Percentiles rank a stretch among this genome's conserved stretches.
phyloP scores from a whole-genome alignment of 106 monocot species.

The Dioscorea zingiberensis region DNA sequence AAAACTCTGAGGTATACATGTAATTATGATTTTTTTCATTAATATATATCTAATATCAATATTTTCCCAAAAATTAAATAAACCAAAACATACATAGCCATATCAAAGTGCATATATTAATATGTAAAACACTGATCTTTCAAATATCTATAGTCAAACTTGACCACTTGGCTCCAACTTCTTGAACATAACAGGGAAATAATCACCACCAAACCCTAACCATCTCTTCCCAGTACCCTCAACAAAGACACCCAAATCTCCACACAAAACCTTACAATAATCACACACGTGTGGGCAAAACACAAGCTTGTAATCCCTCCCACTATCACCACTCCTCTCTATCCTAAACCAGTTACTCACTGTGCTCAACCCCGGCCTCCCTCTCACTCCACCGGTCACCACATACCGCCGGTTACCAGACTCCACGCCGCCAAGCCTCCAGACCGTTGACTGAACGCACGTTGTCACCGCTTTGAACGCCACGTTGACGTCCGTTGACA shows the following conservation, averaged over 20 bases:
- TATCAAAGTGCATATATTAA: too few relatives aligned
- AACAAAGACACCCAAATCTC: constrained; percentile 25
- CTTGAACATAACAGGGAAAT: constrained; percentile 30
- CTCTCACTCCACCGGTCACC: constrained; percentile 18
- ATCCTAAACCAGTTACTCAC: constrained; percentile 40
- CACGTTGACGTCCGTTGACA: constrained; percentile 24
- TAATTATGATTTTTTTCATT: too few relatives aligned
- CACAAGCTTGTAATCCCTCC: constrained; percentile 34
- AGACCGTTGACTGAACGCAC: constrained; percentile 28
- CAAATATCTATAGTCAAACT: too few relatives aligned
- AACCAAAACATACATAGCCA: too few relatives aligned
- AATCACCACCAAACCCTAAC: constrained; percentile 12
- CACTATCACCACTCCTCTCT: constrained; percentile 7
- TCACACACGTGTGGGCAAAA: constrained; percentile 39
- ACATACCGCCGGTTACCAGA: constrained; percentile 14
- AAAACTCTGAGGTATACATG: too few relatives aligned
- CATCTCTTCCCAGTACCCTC: constrained; percentile 22
- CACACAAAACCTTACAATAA: constrained; percentile 26
- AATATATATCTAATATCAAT: too few relatives aligned
- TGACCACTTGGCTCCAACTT: background rate
- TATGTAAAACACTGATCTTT: too few relatives aligned
- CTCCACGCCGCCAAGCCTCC: constrained; percentile 14
- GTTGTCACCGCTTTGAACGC: constrained; percentile 16
- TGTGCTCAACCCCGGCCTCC: constrained; percentile 18
- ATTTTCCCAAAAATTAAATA: too few relatives aligned